Evolutionary conservation across 331 rosid species (phyloP).

Genomic region (Arachis monticola): DNA sequence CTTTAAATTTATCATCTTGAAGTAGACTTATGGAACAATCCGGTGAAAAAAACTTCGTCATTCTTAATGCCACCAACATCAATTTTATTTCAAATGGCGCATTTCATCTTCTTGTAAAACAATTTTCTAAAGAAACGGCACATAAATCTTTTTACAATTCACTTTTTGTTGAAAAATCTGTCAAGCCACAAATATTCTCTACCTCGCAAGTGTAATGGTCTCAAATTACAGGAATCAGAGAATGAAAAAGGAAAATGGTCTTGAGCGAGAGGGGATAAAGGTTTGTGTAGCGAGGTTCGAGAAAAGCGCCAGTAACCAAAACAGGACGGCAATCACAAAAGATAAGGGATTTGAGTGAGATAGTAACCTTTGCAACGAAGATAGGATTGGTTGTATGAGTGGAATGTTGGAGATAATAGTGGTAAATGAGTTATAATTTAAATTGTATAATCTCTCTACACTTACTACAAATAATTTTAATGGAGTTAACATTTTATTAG

Average conservation of each 20-base stretch:
- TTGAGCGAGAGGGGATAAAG: constrained; percentile 9
- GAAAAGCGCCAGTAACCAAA: constrained; percentile 93
- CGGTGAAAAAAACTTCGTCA: too few species aligned
- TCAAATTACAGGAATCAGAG: constrained; percentile 72
- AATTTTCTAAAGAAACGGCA: constrained; percentile 76
- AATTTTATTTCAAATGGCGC: constrained; percentile 49
- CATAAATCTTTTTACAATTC: constrained; percentile 51
- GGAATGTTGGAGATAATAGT: constrained; percentile 49
- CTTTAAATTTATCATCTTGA: too few species aligned
- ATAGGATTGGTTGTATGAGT: neutral
- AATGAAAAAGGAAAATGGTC: constrained; percentile 61
- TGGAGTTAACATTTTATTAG: too few species aligned
- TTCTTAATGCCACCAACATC: too few species aligned
- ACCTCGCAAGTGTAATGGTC: constrained; percentile 70
- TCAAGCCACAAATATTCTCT: constrained; percentile 83
- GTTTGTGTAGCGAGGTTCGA: constrained; percentile 73
- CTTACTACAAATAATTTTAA: too few species aligned
- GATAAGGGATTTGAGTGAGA: constrained; percentile 65
- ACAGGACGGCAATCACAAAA: constrained; percentile 94
- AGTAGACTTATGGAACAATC: too few species aligned
- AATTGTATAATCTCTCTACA: too few species aligned
- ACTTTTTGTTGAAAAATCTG: too few species aligned
- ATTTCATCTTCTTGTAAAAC: constrained; percentile 89
- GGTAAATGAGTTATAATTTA: too few species aligned
- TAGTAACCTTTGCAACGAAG: constrained; percentile 23